A percentile compares a stretch with the other conserved stretches of the same genome.
Evolutionary conservation across 345 rosid species (phyloP).

Genomic region (Populus alba): DNA sequence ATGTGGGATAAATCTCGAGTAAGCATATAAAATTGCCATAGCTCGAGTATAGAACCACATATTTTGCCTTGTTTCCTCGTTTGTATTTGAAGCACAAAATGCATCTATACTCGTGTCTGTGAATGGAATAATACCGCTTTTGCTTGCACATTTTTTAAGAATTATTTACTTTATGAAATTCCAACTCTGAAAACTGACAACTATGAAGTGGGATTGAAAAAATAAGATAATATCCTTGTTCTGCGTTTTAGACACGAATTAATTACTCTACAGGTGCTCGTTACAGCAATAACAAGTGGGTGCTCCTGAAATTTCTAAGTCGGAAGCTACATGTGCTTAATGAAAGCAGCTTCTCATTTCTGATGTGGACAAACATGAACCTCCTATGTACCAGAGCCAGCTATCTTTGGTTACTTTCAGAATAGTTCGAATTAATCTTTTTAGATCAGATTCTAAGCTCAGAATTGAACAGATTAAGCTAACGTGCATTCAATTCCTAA

Average conservation of each 20-base stretch:
- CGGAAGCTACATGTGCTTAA: not conserved
- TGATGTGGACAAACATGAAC: not conserved
- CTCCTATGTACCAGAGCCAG: not conserved
- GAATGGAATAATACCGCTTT: not conserved
- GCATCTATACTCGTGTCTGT: not conserved
- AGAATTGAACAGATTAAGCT: not conserved
- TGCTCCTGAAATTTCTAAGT: not conserved
- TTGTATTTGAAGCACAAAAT: conserved; percentile 3
- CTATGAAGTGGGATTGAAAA: not conserved
- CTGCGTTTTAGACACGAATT: not conserved
- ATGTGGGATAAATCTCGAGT: conserved; percentile 22
- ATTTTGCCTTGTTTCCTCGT: not conserved
- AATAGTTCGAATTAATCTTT: not conserved
- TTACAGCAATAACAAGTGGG: not conserved
- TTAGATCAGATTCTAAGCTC: not conserved
- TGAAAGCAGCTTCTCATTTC: not conserved
- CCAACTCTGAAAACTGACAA: conserved; percentile 1
- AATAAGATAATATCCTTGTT: not conserved
- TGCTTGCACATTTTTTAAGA: conserved; percentile 3
- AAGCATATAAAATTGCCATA: conserved; percentile 3
- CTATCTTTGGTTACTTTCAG: not conserved
- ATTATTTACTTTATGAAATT: conserved; percentile 13
- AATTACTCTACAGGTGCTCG: not conserved
- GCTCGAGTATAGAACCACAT: not conserved
- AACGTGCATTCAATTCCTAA: not conserved